Percentiles rank a stretch among this genome's conserved stretches.
Conservation (phyloP, 2,329 filamentous ascomycete species). For the Sclerotinia trifoliorum region DNA sequence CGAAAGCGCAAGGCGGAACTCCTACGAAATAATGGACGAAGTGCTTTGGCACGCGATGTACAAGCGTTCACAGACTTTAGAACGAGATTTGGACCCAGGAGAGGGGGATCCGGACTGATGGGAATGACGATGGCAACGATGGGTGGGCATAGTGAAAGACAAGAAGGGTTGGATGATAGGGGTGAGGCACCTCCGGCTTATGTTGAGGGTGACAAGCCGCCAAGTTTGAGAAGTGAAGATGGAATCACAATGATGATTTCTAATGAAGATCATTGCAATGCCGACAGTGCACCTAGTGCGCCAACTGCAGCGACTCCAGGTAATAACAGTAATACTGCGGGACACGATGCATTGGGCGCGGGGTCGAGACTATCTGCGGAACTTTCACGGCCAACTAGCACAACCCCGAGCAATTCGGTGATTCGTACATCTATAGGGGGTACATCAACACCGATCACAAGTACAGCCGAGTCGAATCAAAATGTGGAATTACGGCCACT, state of each 20-base stretch:
- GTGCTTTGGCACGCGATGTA: constrained; percentile 38
- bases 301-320: background rate
- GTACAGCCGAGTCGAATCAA: constrained; percentile 5
- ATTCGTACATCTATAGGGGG: background rate
- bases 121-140: constrained; percentile 18
- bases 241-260: constrained; percentile 4
- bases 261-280: background rate
- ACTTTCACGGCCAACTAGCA: background rate
- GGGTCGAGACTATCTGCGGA: constrained; percentile 15
- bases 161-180: constrained; percentile 61
- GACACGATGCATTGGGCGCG: background rate
- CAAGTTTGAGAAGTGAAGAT: constrained; percentile 29
- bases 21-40: constrained; percentile 31
- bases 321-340: background rate
- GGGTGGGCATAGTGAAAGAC: constrained; percentile 3
- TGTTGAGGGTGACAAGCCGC: constrained; percentile 37
- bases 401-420: background rate
- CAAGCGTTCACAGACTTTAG: constrained; percentile 28
- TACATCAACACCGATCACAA: constrained; percentile 5
- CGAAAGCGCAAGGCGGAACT: constrained; percentile 30
- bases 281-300: background rate
- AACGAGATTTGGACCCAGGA: constrained; percentile 27
- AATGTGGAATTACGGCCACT: constrained; percentile 27
- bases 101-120: constrained; percentile 16
- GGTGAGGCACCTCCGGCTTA: constrained; percentile 67